Conservation (phyloP, 306 rosid species). For the Quercus mongolica region DNA sequence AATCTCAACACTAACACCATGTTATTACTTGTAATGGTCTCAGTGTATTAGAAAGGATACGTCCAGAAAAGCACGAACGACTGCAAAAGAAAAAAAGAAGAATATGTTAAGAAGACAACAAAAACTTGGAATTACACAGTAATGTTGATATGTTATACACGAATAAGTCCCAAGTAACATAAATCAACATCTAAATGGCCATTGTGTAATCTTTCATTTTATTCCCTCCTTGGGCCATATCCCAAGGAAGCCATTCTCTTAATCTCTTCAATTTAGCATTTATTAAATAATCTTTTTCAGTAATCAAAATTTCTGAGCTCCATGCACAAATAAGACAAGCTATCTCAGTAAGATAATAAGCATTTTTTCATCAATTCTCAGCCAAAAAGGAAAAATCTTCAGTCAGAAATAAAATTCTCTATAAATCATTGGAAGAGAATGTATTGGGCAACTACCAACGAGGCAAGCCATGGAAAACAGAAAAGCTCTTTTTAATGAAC, state of each 20-base stretch:
- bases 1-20: neutral
- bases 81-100: constrained; percentile 49
- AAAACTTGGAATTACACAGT: neutral
- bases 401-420: neutral
- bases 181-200: neutral
- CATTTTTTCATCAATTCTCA: neutral
- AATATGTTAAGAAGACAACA: neutral
- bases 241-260: neutral
- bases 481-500: neutral
- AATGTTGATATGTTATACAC: neutral
- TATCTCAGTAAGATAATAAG: neutral
- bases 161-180: neutral
- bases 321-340: neutral
- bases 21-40: neutral
- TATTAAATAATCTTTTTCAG: neutral
- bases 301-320: neutral
- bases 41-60: constrained; percentile 58
- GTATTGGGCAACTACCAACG: neutral
- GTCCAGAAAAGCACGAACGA: constrained; percentile 98
- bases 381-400: neutral
- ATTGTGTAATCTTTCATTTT: neutral
- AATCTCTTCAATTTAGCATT: neutral
- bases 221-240: neutral
- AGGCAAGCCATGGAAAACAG: neutral
- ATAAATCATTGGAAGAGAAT: neutral